Conservation (phyloP, 768 basidiomycete genomes). For the Lentinula raphanica region DNA sequence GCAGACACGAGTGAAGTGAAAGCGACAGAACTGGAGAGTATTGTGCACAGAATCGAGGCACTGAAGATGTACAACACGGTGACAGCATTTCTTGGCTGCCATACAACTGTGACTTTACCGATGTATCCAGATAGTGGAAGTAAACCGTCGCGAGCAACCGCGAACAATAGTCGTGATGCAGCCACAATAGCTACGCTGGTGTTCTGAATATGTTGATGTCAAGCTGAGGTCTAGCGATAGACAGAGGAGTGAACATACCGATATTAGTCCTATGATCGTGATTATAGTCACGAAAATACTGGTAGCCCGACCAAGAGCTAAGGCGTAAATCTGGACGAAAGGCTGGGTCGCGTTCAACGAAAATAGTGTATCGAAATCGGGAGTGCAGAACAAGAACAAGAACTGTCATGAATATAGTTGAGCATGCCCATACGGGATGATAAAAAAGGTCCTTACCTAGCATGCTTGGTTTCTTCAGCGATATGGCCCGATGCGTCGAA, state of each 20-base stretch:
- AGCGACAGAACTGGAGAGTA: conserved; percentile 85
- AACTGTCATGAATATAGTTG: conserved; percentile 44
- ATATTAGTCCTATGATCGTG: conserved; percentile 77
- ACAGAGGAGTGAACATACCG: conserved; percentile 45
- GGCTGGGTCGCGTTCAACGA: conserved; percentile 81
- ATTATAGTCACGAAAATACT: conserved; percentile 86
- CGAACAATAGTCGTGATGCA: conserved; percentile 83
- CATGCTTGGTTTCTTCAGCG: conserved; percentile 85
- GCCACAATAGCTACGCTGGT: conserved; percentile 87
- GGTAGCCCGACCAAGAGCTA: conserved; percentile 74
- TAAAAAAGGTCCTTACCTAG: no score
- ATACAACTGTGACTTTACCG: conserved; percentile 58
- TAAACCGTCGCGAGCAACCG: conserved; percentile 92
- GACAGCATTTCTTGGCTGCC: conserved; percentile 81
- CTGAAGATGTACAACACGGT: conserved; percentile 83
- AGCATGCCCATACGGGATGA: no score
- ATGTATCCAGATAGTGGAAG: conserved; percentile 83
- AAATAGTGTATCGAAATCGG: conserved; percentile 72
- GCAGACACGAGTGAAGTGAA: conserved; percentile 90
- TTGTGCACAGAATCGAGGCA: conserved; percentile 73
- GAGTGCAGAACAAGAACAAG: conserved; percentile 80
- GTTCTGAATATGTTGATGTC: conserved; percentile 49
- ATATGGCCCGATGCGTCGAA: conserved; percentile 89
- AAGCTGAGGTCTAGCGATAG: neutral
- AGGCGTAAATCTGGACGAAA: conserved; percentile 82